A percentile compares a stretch with the other conserved stretches of the same genome.
phyloP scores from a whole-genome alignment of 1,284 basidiomycete species.

The Lignosus rhinocerotis region DNA sequence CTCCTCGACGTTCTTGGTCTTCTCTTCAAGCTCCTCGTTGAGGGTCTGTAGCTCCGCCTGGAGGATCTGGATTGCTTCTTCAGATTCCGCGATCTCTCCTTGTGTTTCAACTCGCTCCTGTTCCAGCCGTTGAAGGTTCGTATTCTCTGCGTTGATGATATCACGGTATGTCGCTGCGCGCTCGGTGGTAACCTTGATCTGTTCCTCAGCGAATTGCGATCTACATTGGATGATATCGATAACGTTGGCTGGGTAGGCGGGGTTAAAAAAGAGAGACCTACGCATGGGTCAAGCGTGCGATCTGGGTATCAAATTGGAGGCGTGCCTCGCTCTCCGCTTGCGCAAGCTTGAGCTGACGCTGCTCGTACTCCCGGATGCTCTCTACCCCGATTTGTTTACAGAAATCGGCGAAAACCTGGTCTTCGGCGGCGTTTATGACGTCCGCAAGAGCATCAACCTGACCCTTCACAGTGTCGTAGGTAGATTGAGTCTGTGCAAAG shows the following conservation, averaged over 20 bases:
- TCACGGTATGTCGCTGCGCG: slow-evolving; percentile 61
- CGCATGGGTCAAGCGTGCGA: slow-evolving; percentile 88
- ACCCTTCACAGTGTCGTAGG: slow-evolving; percentile 52
- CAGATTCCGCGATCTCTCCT: slow-evolving; percentile 64
- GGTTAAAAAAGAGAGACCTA: slow-evolving; percentile 40
- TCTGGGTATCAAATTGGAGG: slow-evolving; percentile 84
- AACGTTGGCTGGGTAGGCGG: not conserved
- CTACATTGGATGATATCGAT: slow-evolving; percentile 41
- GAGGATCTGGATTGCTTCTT: slow-evolving; percentile 59
- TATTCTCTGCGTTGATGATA: slow-evolving; percentile 56
- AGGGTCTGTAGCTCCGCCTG: slow-evolving; percentile 62
- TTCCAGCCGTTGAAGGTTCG: slow-evolving; percentile 57
- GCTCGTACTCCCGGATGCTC: slow-evolving; percentile 94
- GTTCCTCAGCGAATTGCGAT: slow-evolving; percentile 77
- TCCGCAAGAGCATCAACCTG: slow-evolving; percentile 60
- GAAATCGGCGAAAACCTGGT: slow-evolving; percentile 78
- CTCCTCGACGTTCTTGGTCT: slow-evolving; percentile 71
- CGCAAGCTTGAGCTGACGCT: slow-evolving; percentile 85
- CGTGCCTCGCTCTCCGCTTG: slow-evolving; percentile 87
- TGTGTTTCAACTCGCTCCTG: slow-evolving; percentile 60
- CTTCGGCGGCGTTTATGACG: slow-evolving; percentile 78
- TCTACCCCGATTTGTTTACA: slow-evolving; percentile 80
- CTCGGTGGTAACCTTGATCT: slow-evolving; percentile 62
- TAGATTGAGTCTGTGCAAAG: slow-evolving; percentile 49
- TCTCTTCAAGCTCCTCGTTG: slow-evolving; percentile 69